Conservation (phyloP, 2,329 filamentous ascomycete species). For the Colletotrichum orchidophilum region DNA sequence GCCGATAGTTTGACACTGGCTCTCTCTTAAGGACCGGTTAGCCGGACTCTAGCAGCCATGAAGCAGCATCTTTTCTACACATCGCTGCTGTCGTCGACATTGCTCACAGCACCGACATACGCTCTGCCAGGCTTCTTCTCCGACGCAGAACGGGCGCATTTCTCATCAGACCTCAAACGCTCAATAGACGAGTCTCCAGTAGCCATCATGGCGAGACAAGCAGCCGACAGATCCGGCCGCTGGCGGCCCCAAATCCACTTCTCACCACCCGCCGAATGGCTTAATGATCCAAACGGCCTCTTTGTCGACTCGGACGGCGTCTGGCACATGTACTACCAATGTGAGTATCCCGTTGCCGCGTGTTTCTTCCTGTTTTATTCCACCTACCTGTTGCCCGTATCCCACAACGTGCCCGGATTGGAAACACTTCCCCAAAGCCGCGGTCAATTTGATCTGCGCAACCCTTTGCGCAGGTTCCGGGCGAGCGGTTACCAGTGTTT, state of each 20-base stretch:
- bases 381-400: background rate
- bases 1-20: conserved; percentile 27
- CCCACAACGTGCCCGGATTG: background rate
- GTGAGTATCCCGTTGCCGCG: conserved; percentile 40
- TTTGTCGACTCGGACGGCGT: conserved; percentile 65
- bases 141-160: background rate
- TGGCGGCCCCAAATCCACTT: conserved; percentile 65
- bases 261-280: conserved; percentile 60
- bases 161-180: conserved; percentile 22
- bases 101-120: conserved; percentile 18
- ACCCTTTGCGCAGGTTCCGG: conserved; percentile 13
- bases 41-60: conserved; percentile 27
- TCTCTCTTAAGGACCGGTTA: conserved; percentile 22
- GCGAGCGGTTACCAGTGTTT: background rate
- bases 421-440: background rate
- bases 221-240: conserved; percentile 34
- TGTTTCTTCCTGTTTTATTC: background rate
- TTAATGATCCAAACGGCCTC: conserved; percentile 74
- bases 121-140: conserved; percentile 16
- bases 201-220: conserved; percentile 19
- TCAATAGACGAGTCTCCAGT: background rate
- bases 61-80: conserved; percentile 19
- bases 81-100: conserved; percentile 27
- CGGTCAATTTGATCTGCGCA: conserved; percentile 15
- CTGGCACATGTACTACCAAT: conserved; percentile 75